A percentile compares a stretch with the other conserved stretches of the same genome.
Conservation (phyloP, 129 eudicot genomes). For the Glebionis coronaria region DNA sequence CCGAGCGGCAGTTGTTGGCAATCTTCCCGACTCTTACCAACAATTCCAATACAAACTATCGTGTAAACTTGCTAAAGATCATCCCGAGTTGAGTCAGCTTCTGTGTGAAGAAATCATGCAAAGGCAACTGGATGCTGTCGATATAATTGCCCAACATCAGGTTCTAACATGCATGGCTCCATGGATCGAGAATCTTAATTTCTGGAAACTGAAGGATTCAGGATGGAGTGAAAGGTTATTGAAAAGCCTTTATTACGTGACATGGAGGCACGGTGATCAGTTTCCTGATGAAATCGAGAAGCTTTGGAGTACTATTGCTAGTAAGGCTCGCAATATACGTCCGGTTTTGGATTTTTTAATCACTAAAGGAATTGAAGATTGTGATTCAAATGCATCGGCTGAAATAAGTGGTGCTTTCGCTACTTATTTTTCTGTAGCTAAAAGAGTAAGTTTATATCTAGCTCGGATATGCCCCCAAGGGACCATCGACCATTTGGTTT, state of each 20-base stretch:
- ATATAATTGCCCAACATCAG: conserved; percentile 97
- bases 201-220: conserved; percentile 93
- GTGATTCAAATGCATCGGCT: conserved; percentile 96
- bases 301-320: conserved; percentile 97
- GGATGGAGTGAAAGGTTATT: conserved; percentile 95
- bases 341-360: conserved; percentile 95
- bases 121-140: conserved; percentile 98
- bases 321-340: conserved; percentile 84
- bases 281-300: conserved; percentile 99
- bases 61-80: conserved; percentile 98
- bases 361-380: conserved; percentile 95
- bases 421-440: conserved; percentile 94
- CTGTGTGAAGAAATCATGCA: conserved; percentile 99
- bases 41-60: conserved; percentile 97
- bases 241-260: conserved; percentile 89
- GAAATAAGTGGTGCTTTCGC: conserved; percentile 99
- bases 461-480: conserved; percentile 98
- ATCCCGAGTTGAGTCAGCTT: conserved; percentile 97
- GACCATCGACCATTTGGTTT: conserved; percentile 95
- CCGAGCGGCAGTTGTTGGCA: conserved; percentile 97
- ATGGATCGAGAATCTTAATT: conserved; percentile 94
- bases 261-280: conserved; percentile 99
- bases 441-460: conserved; percentile 85
- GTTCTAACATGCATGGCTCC: conserved; percentile 99
- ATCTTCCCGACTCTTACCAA: conserved; percentile 98